These are phyloP conservation scores for Amanita muscaria DNA, from an alignment of 768 basidiomycete species.

Conservation along the genomic window DNA sequence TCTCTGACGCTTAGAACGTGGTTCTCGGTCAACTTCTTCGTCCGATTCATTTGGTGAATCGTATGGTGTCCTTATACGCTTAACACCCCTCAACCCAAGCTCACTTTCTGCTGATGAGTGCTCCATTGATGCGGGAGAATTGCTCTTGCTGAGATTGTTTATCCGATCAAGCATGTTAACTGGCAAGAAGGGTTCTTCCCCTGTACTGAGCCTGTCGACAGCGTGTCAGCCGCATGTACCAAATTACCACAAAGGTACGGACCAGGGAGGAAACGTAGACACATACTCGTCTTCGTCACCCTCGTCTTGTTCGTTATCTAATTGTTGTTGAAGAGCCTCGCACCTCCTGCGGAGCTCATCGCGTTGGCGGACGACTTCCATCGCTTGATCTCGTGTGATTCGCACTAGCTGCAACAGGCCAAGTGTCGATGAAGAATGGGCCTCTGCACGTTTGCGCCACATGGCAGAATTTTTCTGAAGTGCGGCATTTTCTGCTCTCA, in stretches of 20 bases:
- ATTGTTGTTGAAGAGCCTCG: slow-evolving; percentile 16
- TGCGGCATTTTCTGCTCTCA: slow-evolving; percentile 35
- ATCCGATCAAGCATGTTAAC: not conserved
- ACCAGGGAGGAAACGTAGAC: not conserved
- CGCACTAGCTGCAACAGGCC: slow-evolving; percentile 36
- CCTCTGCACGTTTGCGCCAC: slow-evolving; percentile 43
- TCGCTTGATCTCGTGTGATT: slow-evolving; percentile 31
- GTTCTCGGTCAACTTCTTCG: too few relatives aligned
- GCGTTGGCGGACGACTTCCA: slow-evolving; percentile 29
- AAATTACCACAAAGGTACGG: not conserved
- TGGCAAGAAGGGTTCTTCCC: slow-evolving; percentile 1
- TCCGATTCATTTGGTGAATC: too few relatives aligned
- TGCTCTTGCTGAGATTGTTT: not conserved
- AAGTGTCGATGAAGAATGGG: slow-evolving; percentile 39
- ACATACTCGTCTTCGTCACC: not conserved
- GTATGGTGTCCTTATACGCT: slow-evolving; percentile 1
- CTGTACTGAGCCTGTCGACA: not conserved
- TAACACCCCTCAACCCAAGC: not conserved
- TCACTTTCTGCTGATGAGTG: not conserved
- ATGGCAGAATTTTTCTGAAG: slow-evolving; percentile 33
- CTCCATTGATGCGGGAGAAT: not conserved
- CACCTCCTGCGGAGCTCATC: slow-evolving; percentile 30
- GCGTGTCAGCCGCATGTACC: not conserved
- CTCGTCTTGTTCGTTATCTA: not conserved
- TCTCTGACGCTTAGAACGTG: not conserved